Base-by-base conservation (phyloP, 2,329 filamentous ascomycete species). In the Septoria petroselini region DNA sequence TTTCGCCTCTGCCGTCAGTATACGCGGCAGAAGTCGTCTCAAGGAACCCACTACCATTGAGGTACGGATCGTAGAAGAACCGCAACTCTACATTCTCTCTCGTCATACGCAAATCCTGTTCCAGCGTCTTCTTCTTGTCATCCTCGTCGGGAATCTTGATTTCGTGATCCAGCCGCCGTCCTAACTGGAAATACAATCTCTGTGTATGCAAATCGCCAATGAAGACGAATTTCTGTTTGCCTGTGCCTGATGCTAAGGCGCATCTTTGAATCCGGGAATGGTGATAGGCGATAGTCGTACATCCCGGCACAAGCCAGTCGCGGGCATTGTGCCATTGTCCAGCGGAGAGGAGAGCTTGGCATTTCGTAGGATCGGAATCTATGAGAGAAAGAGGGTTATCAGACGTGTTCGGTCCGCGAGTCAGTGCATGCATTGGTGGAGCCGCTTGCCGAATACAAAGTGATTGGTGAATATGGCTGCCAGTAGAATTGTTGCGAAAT, bases 11-110 rank as follows among this genome's bases (percentile, higher is more conserved):
- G 42, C 54, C 59, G 38, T 61, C 53, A 23, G 60, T 63, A 54
- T 72, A 76, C 2, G 61, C 60, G 21, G 64, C 60, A 34, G n/a
- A n/a, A n/a, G 81, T 58, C 40, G 76, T 71, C 11, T 67, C 60
- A 18, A 70, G 61, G 21, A 78, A 59, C 7, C 59, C 58, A 0
- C 74, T 73, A 21, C 75, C 72, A 62, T 84, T 79, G 18, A 84
- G 69, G 67, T 72, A 83, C 0, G 82, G 82, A 63, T 85, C 81
- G 80, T 80, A 85, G 8, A 82, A 64, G 54, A 82, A 83, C 39
- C 78, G 69, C 19, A 84, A 58, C 21, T 62, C 71, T 2, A 79
- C 70, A n/a, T 70, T 71, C 11, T 69, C 68, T 1, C 71, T 70
- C 4, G 67, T 64, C 48, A 77, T 73, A 3, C 68, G 65, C 5